Evolutionary conservation across 2,329 filamentous ascomycete genomes (phyloP), one percentile per base, ranked within the genome.

Genomic region (Setomelanomma holmii): DNA sequence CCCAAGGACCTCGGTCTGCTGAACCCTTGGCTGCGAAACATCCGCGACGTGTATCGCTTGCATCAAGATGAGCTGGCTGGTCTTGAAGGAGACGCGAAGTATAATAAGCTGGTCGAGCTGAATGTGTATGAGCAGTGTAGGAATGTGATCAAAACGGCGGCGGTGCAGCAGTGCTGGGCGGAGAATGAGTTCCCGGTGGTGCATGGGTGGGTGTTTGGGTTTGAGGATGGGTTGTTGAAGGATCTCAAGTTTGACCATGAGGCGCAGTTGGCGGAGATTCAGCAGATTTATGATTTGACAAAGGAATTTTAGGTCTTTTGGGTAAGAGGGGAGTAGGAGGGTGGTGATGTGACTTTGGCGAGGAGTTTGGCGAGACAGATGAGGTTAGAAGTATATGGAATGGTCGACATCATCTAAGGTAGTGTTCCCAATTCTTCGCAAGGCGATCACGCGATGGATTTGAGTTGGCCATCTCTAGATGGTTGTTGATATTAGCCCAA

Each of bases 21-120:
- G 51, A 90, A 90, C 78, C 87, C 87, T 1, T 90, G 88, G 88
- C 81, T 90, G 58, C 81, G 87, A 45, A 89, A 89, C 76, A 89
- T 90, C 67, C 84, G 88, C 52, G 88, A 90, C 72, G 86, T 90
- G 51, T 90, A 90, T 76, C 81, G 88, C 10, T 79, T 90, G 62
- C 83, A 90, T 74, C 87, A 90, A 79, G 75, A 76, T 46, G 88
- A 91, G 79, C 82, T 91, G 17, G 87, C 89, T 45, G 55, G 30
- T 7, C 65, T 74, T 34, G 69, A 69, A 41, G 64, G 64, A 12
- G 57, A 61, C 1, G 53, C 49, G 44, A 68, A 67, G 51, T 75
- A 75, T 43, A 62, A 75, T 40, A 52, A 63, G 6, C 58, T 76
- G 8, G 72, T 75, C 1, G 73, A 76, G 57, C 46, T 76, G 36